These are phyloP conservation scores for Albophoma yamanashiensis DNA, from an alignment of 2,329 filamentous ascomycete genomes.

Conservation along the genomic window DNA sequence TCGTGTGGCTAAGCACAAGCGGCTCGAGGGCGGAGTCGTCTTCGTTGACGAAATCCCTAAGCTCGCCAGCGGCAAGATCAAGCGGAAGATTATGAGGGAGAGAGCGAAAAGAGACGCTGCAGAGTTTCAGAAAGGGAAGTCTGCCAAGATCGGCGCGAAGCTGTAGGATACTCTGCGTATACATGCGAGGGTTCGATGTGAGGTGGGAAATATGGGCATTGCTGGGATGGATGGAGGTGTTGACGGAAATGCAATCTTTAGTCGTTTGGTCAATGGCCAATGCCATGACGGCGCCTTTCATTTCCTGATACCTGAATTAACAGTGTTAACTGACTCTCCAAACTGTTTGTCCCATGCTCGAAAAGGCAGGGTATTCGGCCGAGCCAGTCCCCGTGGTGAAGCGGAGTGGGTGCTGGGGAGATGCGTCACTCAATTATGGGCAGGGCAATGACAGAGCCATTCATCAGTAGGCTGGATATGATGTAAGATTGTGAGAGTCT, in stretches of 20 bases:
- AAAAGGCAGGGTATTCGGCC: background rate
- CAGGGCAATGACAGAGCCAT: too few species aligned
- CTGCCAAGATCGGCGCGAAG: background rate
- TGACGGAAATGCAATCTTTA: background rate
- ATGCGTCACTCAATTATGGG: background rate
- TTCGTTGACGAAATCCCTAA: conserved; percentile 48
- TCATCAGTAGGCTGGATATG: background rate
- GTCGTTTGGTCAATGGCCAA: background rate
- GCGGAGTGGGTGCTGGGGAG: background rate
- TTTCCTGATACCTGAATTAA: background rate
- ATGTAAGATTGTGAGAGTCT: background rate
- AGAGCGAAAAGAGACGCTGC: background rate
- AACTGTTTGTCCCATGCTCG: background rate
- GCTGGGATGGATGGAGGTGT: background rate
- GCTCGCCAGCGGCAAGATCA: conserved; percentile 46
- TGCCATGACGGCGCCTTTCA: background rate
- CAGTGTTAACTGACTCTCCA: background rate
- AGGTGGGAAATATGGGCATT: too few species aligned
- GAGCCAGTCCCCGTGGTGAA: background rate
- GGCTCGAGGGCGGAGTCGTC: conserved; percentile 37
- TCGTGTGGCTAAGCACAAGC: conserved; percentile 40
- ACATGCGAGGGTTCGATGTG: background rate
- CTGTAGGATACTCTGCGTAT: background rate
- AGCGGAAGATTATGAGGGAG: conserved; percentile 27
- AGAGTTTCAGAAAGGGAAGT: background rate